A percentile compares a stretch with the other conserved stretches of the same genome.
Evolutionary conservation across 768 basidiomycete genomes (phyloP).

Genomic region (Gelatoporia subvermispora): DNA sequence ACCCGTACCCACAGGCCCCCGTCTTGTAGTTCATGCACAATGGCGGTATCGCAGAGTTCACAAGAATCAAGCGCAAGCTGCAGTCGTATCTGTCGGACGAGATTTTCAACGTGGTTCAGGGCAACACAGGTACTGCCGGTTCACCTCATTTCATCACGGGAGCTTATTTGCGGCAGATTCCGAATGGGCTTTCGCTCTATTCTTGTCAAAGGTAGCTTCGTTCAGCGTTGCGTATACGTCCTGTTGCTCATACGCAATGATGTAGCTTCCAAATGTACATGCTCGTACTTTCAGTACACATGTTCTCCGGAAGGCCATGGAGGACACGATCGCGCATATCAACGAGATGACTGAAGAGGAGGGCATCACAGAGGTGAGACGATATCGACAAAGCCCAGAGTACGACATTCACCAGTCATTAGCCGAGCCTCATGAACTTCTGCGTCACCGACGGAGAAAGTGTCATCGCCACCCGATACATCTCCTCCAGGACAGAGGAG

Average conservation of each 20-base stretch:
- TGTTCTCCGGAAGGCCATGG: constrained; percentile 78
- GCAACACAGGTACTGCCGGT: constrained; percentile 72
- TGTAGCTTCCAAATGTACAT: constrained; percentile 74
- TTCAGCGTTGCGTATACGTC: background rate
- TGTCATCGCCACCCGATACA: constrained; percentile 91
- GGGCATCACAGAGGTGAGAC: constrained; percentile 62
- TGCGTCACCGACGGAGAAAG: constrained; percentile 94
- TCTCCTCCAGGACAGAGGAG: constrained; percentile 86
- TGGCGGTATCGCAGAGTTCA: constrained; percentile 86
- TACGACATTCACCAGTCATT: constrained; percentile 4
- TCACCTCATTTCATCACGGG: background rate
- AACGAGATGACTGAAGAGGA: constrained; percentile 73
- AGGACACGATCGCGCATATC: constrained; percentile 76
- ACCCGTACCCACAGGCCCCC: background rate
- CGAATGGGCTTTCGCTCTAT: constrained; percentile 95
- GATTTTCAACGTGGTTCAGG: constrained; percentile 81
- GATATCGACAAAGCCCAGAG: background rate
- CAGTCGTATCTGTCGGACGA: constrained; percentile 76
- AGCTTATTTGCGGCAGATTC: constrained; percentile 53
- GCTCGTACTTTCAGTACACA: constrained; percentile 70
- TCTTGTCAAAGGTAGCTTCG: constrained; percentile 69
- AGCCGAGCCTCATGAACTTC: constrained; percentile 93
- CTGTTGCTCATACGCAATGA: background rate
- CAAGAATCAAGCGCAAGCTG: constrained; percentile 71
- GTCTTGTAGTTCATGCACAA: constrained; percentile 91